Evolutionary conservation across 371 early-diverging fungal species (phyloP), one percentile per base, ranked within the genome.

Genomic region (Apophysomyces variabilis): DNA sequence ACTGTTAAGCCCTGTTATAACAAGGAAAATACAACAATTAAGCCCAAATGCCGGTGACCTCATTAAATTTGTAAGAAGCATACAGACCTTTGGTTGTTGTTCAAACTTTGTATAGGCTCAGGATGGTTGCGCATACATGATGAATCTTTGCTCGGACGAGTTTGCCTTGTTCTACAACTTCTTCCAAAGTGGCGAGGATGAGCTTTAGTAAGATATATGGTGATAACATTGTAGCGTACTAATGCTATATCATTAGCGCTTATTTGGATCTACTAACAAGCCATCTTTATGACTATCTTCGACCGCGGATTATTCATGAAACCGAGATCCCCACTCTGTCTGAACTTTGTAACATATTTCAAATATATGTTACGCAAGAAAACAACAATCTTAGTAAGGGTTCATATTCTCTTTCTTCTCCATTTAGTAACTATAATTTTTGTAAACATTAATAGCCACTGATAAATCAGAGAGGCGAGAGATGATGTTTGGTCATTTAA

Each of bases 291-390:
- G 93, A 96, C 66, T 86, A 91, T 57, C 84, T 95, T 18, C 88
- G 96, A 5, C 95, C 96, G 36, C 80, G 91, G 3, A 92, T 97
- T 44, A 89, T 95, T 57, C 92, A 92, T 62, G 95, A 96, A 69
- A 80, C 85, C 38, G 80, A 88, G 39, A 92, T 93, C 12, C 87
- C 88, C 47, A 83, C 80, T 16, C 82, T 97, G n/a, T 91, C 95
- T 0, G 95, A 91, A 43, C 74, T 96, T 8, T 94, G 94, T 67
- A 85, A 87, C 56, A 84, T 92, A 32, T 86, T 97, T 62, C 83
- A 84, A 35, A 78, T 85, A 60, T 76, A 87, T 76, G 72, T 87
- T 37, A 74, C 85, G 64, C 88, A 89, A 44, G 86, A 88, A 57
- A 61, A 75, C 38, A 72, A 71, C 37, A 70, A 56, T 39, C 56